Base-by-base conservation (phyloP, 495 filamentous ascomycete species). In the Trypethelium eluteriae region DNA sequence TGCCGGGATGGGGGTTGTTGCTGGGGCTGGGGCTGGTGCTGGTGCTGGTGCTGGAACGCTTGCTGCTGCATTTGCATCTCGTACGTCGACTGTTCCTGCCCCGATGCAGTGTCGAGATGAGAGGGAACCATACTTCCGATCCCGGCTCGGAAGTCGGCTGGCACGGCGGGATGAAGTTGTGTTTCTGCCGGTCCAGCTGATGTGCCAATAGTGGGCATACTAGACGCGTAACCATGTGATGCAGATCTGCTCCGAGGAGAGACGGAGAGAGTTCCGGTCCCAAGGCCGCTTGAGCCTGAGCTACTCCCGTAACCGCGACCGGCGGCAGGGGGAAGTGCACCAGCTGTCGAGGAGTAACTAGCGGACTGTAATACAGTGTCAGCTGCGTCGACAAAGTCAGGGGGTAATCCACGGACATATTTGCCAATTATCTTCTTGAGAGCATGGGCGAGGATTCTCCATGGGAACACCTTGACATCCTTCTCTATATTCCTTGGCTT, bases 401-500 rank as follows among this genome's bases (percentile, higher is more conserved):
- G 53, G 59, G 62, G 32, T 53, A 56, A 66, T 39, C 49, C n/a
- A 84, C 89, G 82, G 77, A 90, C 89, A 77, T 98, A 98, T 92
- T 98, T 98, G 68, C 90, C 87, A 75, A 98, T 95, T 73, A 98
- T 96, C 79, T 98, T 98, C 82, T 92, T 94, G 64, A 98, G 78
- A 0, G 94, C 93, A 53, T 84, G 82, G 12, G 81, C 81, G 12
- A 98, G 79, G 62, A 90, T 89, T 73, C 88, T 91, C 95, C 94
- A 98, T 11, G 90, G 87, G 74, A 98, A 98, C 5, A 97, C 94
- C 76, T 98, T 98, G 71, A 98, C 91, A 72, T 96, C 93, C 78
- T 98, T 98, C 81, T 97, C 94, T 70, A 98, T 98, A 71, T 96
- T 96, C 49, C 94, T 83, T 5, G 94, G 95, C 79, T 97, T 97